These are phyloP conservation scores for Metarhizium anisopliae DNA, from an alignment of 2,329 filamentous ascomycete species.

Conservation along the genomic window DNA sequence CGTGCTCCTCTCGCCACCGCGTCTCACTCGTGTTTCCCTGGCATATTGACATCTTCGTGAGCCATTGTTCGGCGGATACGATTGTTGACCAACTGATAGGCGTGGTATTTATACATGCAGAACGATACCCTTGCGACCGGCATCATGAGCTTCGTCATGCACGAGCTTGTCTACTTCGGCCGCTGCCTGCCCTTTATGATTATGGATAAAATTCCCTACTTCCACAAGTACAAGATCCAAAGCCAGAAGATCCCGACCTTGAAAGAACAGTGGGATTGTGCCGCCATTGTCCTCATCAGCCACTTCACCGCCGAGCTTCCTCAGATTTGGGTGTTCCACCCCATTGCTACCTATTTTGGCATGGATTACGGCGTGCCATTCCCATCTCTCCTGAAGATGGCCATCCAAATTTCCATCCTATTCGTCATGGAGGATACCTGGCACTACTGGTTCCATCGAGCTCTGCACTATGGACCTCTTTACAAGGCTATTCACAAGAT, in stretches of 20 bases:
- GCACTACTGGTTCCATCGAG: conserved; percentile 96
- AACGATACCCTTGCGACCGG: conserved; percentile 95
- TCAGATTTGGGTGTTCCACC: conserved; percentile 99
- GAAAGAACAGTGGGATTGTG: conserved; percentile 91
- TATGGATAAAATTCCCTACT: conserved; percentile 77
- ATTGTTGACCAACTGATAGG: conserved; percentile 25
- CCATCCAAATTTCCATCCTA: conserved; percentile 83
- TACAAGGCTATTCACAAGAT: conserved; percentile 99
- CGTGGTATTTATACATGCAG: conserved; percentile 97
- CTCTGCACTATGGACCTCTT: conserved; percentile 85
- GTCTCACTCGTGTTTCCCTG: neutral
- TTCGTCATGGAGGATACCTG: conserved; percentile 94
- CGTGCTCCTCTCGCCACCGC: conserved; percentile 18
- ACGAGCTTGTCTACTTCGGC: conserved; percentile 92
- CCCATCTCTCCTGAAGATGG: conserved; percentile 76
- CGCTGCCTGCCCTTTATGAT: conserved; percentile 86
- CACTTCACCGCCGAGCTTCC: conserved; percentile 98
- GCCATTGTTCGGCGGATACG: neutral
- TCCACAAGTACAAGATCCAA: conserved; percentile 94
- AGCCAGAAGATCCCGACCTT: conserved; percentile 81
- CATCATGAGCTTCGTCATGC: conserved; percentile 94
- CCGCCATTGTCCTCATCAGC: conserved; percentile 81
- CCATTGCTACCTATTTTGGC: conserved; percentile 85
- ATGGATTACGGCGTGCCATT: conserved; percentile 85
- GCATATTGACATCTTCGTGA: too few relatives aligned